Base-by-base conservation (phyloP, 2,329 filamentous ascomycete genomes). In the Eutypella sp. region DNA sequence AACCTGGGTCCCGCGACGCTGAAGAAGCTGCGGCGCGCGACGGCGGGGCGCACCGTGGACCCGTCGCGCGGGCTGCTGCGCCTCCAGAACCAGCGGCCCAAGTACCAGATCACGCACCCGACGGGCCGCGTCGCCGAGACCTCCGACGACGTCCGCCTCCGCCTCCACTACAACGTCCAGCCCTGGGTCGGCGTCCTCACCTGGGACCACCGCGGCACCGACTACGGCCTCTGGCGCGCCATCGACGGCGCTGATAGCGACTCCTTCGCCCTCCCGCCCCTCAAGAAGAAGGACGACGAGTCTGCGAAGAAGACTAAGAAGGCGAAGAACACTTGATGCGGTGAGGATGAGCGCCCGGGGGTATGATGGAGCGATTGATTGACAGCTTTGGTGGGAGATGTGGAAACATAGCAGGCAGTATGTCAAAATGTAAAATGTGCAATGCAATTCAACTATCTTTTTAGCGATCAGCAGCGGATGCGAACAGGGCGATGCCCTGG, bases 81-180 rank as follows among this genome's bases (percentile, higher is more conserved):
- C n/a, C 76, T 97, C 54, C 82, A 83, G 62, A 91, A 91, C 67
- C 89, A 96, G 66, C 86, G 85, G 62, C 87, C 91, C 3, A 99
- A 99, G 69, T 99, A 99, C 74, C 90, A 96, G 64, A 93, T 99
- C 69, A 95, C 91, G 4, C 90, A 96, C 66, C 87, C 92, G 10
- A 79, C 78, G 10, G 87, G 91, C 50, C 84, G 83, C 66, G 76
- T 97, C 54, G 87, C 88, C 39, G 78, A 85, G 60, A 75, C 82
- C n/a, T n/a, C n/a, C 41, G 72, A 78, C 42, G 83, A 93, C 63
- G 89, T 92, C 46, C 84, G 81, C 24, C 73, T 99, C 51, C 82
- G 84, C 58, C 73, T 97, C 44, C 85, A 93, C 62, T 99, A 95
- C 82, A 97, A 97, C 69, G 87, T 97, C 49, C 93, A 99, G 74